Conservation (phyloP, 768 basidiomycete genomes). For the Serendipita vermifera region DNA sequence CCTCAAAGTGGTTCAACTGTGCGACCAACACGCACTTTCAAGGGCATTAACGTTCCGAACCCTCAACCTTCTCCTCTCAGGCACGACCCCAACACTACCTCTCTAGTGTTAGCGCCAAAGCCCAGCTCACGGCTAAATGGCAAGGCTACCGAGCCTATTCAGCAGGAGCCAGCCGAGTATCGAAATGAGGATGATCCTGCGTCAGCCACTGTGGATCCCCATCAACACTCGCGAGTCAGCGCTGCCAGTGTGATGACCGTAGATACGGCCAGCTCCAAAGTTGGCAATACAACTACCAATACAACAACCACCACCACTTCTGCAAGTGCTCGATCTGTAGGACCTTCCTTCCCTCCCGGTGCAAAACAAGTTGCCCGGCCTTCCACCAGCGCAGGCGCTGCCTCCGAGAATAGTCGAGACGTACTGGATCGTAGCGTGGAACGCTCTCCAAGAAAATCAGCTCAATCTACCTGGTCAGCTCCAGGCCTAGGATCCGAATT, state of each 20-base stretch:
- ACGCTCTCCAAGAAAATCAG: too few species aligned
- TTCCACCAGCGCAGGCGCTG: not conserved
- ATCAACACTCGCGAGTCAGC: not conserved
- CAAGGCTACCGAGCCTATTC: not conserved
- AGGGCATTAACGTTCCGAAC: not conserved
- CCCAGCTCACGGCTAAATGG: not conserved
- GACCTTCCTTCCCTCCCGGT: not conserved
- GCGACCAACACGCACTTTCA: not conserved
- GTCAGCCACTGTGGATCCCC: not conserved
- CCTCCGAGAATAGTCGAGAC: not conserved
- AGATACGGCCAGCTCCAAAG: not conserved
- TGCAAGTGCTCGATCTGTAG: conserved; percentile 2
- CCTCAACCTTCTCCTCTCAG: not conserved
- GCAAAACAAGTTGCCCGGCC: conserved; percentile 1
- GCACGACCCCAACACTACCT: not conserved
- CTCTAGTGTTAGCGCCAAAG: not conserved
- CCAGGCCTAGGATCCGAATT: too few species aligned
- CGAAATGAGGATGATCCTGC: too few species aligned
- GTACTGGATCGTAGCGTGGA: not conserved
- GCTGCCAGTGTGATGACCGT: not conserved
- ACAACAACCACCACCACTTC: not conserved
- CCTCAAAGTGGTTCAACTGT: not conserved
- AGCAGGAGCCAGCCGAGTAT: not conserved
- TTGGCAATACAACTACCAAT: not conserved
- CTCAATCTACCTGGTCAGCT: too few species aligned